Conservation (phyloP, 129 eudicot species). For the Saposhnikovia divaricata region DNA sequence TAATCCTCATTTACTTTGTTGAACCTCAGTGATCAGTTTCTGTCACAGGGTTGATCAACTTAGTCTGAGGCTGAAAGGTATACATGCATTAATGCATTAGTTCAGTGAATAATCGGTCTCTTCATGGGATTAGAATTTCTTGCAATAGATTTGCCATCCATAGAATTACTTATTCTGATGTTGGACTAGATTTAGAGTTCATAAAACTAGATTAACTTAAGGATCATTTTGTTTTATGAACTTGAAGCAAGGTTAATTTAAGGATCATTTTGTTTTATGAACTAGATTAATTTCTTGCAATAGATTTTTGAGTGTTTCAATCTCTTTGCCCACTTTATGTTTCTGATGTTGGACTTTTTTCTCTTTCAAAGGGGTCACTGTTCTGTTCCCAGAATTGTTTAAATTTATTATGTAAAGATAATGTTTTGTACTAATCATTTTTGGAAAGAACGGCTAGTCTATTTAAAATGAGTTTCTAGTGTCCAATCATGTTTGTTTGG, state of each 20-base stretch:
- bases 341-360: background rate
- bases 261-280: no score
- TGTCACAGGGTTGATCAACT: background rate
- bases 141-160: background rate
- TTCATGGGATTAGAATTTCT: background rate
- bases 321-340: no score
- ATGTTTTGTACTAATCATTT: background rate
- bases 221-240: no score
- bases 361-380: background rate
- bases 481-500: background rate
- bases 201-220: no score
- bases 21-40: constrained; percentile 3
- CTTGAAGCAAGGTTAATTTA: no score
- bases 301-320: no score
- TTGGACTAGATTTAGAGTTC: no score
- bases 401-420: background rate
- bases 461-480: background rate
- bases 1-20: background rate
- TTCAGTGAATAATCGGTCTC: background rate
- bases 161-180: background rate
- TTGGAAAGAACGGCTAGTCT: background rate
- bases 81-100: background rate
- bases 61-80: background rate
- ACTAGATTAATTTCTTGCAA: no score
- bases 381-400: background rate